Percentiles rank a stretch among this genome's conserved stretches.
These are phyloP conservation scores for Pseudogymnoascus sp. DNA, from an alignment of 2,329 filamentous ascomycete species.

Conservation along the genomic window DNA sequence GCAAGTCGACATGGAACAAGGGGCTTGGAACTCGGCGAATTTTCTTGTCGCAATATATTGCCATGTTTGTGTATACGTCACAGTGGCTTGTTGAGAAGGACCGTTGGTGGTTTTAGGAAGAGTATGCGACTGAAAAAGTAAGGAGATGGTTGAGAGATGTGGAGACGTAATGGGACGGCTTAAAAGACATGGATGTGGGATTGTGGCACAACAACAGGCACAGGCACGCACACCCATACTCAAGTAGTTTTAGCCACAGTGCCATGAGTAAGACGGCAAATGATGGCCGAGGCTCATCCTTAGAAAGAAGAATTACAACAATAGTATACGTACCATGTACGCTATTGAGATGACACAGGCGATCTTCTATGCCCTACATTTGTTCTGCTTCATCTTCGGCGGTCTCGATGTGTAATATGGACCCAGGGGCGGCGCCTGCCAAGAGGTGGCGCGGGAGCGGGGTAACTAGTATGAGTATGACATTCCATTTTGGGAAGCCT, in stretches of 20 bases:
- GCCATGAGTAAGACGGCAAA: background rate
- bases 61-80: background rate
- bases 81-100: background rate
- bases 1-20: constrained; percentile 1
- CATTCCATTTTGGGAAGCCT: background rate
- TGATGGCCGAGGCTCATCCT: background rate
- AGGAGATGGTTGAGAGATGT: background rate
- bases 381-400: background rate
- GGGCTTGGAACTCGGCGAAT: background rate
- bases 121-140: background rate
- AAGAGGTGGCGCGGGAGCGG: background rate
- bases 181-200: background rate
- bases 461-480: background rate
- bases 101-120: background rate
- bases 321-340: background rate
- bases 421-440: background rate
- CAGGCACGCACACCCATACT: background rate
- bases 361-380: background rate
- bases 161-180: background rate
- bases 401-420: background rate
- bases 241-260: background rate
- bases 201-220: background rate
- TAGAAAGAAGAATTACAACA: background rate
- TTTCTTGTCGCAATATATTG: background rate
- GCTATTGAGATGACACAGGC: background rate